Percentiles rank a stretch among this genome's conserved stretches.
These are phyloP conservation scores for Cutaneotrichosporon sp. DNA, from an alignment of 1,284 basidiomycete genomes.

Conservation along the genomic window DNA sequence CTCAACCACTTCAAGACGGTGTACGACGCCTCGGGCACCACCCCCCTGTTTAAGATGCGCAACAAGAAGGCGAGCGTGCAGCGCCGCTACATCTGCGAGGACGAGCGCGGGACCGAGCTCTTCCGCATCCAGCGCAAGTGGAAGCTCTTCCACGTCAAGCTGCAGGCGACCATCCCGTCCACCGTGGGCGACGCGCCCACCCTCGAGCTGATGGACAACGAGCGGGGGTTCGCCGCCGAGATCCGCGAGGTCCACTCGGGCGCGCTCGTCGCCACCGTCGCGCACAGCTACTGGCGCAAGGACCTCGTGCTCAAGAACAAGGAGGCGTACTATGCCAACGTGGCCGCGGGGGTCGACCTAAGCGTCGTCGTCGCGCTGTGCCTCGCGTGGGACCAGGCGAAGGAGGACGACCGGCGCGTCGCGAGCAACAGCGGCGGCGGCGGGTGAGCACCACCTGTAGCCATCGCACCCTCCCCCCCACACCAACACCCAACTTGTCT, in stretches of 20 bases:
- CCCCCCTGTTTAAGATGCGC: conserved; percentile 1
- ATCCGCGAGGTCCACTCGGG: neutral
- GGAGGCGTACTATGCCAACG: neutral
- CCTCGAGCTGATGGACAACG: neutral
- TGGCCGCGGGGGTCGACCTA: neutral
- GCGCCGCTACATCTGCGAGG: conserved; percentile 3
- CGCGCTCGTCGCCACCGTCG: neutral
- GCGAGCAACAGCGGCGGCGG: neutral
- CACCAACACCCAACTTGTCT: no score
- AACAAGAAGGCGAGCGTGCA: neutral
- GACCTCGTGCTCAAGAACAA: neutral
- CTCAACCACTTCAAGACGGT: neutral
- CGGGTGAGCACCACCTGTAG: neutral
- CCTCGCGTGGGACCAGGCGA: conserved; percentile 4
- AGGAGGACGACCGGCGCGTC: conserved; percentile 1
- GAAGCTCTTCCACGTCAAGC: neutral
- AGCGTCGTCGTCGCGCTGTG: conserved; percentile 1
- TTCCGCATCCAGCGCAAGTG: conserved; percentile 5
- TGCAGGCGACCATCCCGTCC: neutral
- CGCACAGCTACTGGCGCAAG: neutral
- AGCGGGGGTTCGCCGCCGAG: conserved; percentile 1
- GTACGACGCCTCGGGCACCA: neutral
- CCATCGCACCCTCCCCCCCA: neutral
- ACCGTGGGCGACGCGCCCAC: neutral
- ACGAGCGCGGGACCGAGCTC: neutral